A percentile compares a stretch with the other conserved stretches of the same genome.
Conservation (phyloP, 345 rosid genomes). For the Rubroshorea leprosula region DNA sequence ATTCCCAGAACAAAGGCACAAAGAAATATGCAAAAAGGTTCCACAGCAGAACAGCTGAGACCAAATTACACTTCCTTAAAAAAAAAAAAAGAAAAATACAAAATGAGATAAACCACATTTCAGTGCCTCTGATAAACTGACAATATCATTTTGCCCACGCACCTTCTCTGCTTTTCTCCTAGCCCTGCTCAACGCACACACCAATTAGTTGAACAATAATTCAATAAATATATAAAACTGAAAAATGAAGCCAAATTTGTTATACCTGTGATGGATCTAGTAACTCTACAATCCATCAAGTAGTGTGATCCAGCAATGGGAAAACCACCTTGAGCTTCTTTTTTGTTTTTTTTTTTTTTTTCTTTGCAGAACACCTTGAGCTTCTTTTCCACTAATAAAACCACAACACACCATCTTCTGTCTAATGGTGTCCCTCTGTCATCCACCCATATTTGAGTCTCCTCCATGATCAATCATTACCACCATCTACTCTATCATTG, state of each 20-base stretch:
- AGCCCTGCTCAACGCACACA: slow-evolving; percentile 32
- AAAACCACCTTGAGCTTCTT: slow-evolving; percentile 14
- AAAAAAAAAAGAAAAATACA: slow-evolving; percentile 5
- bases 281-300: slow-evolving; percentile 11
- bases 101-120: slow-evolving; percentile 20
- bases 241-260: slow-evolving; percentile 15
- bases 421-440: too few species aligned
- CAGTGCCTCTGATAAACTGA: slow-evolving; percentile 13
- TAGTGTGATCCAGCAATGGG: slow-evolving; percentile 6
- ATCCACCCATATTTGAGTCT: too few species aligned
- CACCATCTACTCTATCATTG: slow-evolving; percentile 32
- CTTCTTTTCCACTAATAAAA: background rate
- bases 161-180: slow-evolving; percentile 20
- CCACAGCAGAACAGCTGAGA: slow-evolving; percentile 22
- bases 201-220: slow-evolving; percentile 20
- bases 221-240: slow-evolving; percentile 12
- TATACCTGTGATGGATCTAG: slow-evolving; percentile 30
- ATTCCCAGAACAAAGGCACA: slow-evolving; percentile 24
- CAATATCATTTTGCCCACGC: slow-evolving; percentile 1
- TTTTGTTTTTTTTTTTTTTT: too few species aligned
- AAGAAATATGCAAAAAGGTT: slow-evolving; percentile 21
- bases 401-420: background rate
- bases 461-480: slow-evolving; percentile 20
- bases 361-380: background rate
- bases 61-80: slow-evolving; percentile 21